A percentile compares a stretch with the other conserved stretches of the same genome.
Evolutionary conservation across 2,329 filamentous ascomycete species (phyloP).

Genomic region (Sarocladiaceae sp.): DNA sequence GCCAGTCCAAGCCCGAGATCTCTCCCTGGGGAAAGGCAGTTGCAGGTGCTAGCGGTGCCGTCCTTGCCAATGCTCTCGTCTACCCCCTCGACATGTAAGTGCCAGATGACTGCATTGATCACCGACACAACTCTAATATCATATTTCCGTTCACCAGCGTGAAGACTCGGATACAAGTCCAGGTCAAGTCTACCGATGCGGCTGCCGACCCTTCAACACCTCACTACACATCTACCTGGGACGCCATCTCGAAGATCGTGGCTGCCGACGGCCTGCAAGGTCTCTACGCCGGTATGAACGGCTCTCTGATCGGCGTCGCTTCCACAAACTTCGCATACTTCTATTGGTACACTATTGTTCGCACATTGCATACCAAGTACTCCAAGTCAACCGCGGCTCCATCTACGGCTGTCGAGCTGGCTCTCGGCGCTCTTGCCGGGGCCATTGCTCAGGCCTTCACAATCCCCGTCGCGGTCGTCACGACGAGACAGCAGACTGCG

Average conservation of each 20-base stretch:
- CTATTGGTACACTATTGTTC: constrained; percentile 94
- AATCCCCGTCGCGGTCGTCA: constrained; percentile 92
- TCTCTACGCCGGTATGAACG: constrained; percentile 83
- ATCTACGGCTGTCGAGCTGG: constrained; percentile 74
- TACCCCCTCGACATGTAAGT: constrained; percentile 95
- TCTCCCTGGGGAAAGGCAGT: constrained; percentile 92
- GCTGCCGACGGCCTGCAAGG: constrained; percentile 73
- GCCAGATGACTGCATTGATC: neutral
- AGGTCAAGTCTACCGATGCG: constrained; percentile 60
- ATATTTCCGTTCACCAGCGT: constrained; percentile 51
- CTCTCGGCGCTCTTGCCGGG: constrained; percentile 79
- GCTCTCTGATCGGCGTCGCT: constrained; percentile 82
- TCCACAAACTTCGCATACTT: constrained; percentile 99
- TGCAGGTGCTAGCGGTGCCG: constrained; percentile 86
- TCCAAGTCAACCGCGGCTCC: constrained; percentile 49
- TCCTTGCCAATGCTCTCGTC: constrained; percentile 89
- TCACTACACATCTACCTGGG: constrained; percentile 82
- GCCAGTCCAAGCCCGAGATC: constrained; percentile 61
- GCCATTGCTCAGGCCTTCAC: constrained; percentile 93
- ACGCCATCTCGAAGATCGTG: constrained; percentile 81
- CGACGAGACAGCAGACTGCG: constrained; percentile 93
- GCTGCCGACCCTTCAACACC: constrained; percentile 42
- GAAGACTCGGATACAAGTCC: constrained; percentile 93
- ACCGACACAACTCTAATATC: neutral
- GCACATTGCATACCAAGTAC: constrained; percentile 67